These are phyloP conservation scores for Ogataea pini DNA, from an alignment of 805 yeast species.

Conservation along the genomic window DNA sequence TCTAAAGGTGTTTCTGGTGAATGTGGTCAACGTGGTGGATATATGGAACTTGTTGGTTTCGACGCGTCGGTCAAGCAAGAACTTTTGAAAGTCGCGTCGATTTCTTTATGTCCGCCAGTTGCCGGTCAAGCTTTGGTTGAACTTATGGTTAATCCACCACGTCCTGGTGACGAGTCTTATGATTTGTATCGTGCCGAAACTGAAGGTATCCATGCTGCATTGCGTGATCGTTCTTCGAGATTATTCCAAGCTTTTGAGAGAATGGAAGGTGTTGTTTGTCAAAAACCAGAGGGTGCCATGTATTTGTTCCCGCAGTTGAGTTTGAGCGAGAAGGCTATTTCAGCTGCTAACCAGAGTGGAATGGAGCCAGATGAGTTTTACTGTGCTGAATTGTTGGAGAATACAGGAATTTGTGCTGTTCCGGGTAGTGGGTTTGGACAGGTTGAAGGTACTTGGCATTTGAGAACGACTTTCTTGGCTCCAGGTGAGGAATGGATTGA, in stretches of 20 bases:
- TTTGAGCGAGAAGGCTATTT: slow-evolving; percentile 63
- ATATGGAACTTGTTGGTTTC: slow-evolving; percentile 91
- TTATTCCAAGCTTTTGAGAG: slow-evolving; percentile 69
- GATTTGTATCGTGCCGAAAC: slow-evolving; percentile 67
- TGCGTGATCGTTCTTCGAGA: slow-evolving; percentile 60
- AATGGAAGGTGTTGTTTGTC: slow-evolving; percentile 84
- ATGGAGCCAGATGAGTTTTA: slow-evolving; percentile 83
- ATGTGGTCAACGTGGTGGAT: slow-evolving; percentile 99
- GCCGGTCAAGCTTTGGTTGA: slow-evolving; percentile 93
- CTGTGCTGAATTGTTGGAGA: slow-evolving; percentile 78
- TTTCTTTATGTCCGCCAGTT: slow-evolving; percentile 91
- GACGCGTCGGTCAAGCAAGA: slow-evolving; percentile 65
- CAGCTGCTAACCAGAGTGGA: slow-evolving; percentile 56
- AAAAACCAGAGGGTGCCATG: slow-evolving; percentile 97
- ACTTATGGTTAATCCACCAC: slow-evolving; percentile 91
- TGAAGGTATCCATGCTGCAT: slow-evolving; percentile 56
- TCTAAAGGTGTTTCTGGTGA: slow-evolving; percentile 98
- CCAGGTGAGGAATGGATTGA: slow-evolving; percentile 92
- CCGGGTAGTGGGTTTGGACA: slow-evolving; percentile 99
- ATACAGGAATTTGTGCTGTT: slow-evolving; percentile 94
- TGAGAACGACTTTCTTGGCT: slow-evolving; percentile 95
- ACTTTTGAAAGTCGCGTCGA: slow-evolving; percentile 83
- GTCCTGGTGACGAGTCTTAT: slow-evolving; percentile 71
- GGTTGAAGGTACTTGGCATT: slow-evolving; percentile 81
- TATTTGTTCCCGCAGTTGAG: slow-evolving; percentile 83